These are phyloP conservation scores for Syzygium malaccense DNA, from an alignment of 441 rosid species.

Conservation along the genomic window DNA sequence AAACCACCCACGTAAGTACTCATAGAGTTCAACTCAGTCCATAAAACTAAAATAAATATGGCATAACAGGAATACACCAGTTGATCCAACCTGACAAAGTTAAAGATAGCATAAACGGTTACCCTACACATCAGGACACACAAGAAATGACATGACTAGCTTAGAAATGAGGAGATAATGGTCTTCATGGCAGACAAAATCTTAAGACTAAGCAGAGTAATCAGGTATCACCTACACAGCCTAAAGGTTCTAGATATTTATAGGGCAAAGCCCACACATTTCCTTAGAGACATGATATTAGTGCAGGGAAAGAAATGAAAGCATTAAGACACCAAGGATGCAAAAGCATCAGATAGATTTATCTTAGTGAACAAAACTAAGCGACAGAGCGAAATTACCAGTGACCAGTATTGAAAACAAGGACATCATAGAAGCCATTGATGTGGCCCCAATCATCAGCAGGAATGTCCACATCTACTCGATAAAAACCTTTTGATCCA, in stretches of 20 bases:
- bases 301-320: not conserved
- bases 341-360: not conserved
- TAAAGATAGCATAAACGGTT: not conserved
- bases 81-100: not conserved
- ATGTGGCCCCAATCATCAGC: slow-evolving; percentile 76
- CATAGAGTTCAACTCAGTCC: not conserved
- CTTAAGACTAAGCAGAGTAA: not conserved
- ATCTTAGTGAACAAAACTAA: not conserved
- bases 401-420: slow-evolving; percentile 86
- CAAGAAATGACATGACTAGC: not conserved
- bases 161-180: not conserved
- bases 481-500: slow-evolving; percentile 46
- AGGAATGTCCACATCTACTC: slow-evolving; percentile 85
- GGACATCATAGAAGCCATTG: slow-evolving; percentile 68
- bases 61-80: not conserved
- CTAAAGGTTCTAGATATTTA: not conserved
- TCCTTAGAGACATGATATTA: not conserved
- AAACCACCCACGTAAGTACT: not conserved
- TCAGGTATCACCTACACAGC: not conserved
- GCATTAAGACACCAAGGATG: not conserved
- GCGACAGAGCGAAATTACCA: slow-evolving; percentile 43
- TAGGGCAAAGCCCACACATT: not conserved
- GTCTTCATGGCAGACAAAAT: not conserved
- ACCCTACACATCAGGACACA: not conserved
- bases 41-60: not conserved